Conservation (phyloP, 1,284 basidiomycete genomes). For the Chalciporus sp. region DNA sequence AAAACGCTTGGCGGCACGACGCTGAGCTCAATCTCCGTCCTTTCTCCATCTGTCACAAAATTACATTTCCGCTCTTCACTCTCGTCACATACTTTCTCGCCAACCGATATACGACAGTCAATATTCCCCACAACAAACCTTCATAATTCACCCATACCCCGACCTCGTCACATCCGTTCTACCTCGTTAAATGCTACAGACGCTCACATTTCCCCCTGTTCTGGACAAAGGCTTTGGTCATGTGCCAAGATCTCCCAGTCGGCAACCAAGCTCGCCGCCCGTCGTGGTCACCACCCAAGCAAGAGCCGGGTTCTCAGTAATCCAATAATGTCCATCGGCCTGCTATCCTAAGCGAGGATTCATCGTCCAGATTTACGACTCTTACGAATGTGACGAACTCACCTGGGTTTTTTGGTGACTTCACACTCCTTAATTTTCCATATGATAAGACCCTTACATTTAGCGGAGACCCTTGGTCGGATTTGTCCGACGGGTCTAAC, state of each 20-base stretch:
- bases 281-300: constrained; percentile 19
- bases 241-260: constrained; percentile 37
- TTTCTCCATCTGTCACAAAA: constrained; percentile 22
- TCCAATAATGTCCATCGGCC: constrained; percentile 15
- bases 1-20: constrained; percentile 26
- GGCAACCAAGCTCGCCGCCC: constrained; percentile 25
- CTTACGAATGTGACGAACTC: constrained; percentile 9
- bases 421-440: constrained; percentile 18
- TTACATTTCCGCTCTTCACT: constrained; percentile 8
- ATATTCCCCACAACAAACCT: constrained; percentile 9
- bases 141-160: constrained; percentile 14
- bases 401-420: constrained; percentile 3
- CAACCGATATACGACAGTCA: constrained; percentile 10
- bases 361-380: constrained; percentile 9
- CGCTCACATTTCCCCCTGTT: constrained; percentile 1
- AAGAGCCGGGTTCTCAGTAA: constrained; percentile 27
- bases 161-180: constrained; percentile 4
- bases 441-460: constrained; percentile 2
- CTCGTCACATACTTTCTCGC: constrained; percentile 4
- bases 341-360: constrained; percentile 11
- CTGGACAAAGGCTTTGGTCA: constrained; percentile 26
- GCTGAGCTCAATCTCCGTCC: constrained; percentile 23
- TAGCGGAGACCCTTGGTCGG: constrained; percentile 4
- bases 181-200: constrained; percentile 11
- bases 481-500: constrained; percentile 3